phyloP scores from a whole-genome alignment of 2,329 filamentous ascomycete genomes.

The Pseudogymnoascus sp. region DNA sequence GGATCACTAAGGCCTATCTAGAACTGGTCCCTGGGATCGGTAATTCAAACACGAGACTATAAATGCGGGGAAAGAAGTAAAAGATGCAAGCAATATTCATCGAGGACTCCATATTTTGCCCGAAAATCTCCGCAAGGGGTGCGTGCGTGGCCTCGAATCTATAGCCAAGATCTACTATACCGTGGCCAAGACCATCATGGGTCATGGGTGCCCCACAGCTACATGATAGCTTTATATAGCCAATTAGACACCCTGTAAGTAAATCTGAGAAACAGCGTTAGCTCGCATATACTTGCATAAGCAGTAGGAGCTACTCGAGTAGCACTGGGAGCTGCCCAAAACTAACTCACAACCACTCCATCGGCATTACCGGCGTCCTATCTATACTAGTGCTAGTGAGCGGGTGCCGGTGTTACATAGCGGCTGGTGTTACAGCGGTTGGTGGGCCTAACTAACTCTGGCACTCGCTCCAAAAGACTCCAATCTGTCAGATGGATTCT shows the following conservation, averaged over 20 bases:
- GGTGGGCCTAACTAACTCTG: neutral
- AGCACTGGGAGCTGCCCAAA: neutral
- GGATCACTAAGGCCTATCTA: slow-evolving; percentile 3
- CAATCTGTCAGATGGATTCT: neutral
- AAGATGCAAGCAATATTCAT: neutral
- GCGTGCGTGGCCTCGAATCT: neutral
- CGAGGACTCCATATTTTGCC: neutral
- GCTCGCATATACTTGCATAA: neutral
- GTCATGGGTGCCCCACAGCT: neutral
- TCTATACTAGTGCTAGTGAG: neutral
- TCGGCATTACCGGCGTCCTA: slow-evolving; percentile 1
- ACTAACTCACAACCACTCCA: neutral
- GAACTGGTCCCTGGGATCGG: neutral
- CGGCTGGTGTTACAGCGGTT: neutral
- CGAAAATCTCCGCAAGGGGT: neutral
- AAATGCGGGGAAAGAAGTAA: slow-evolving; percentile 5
- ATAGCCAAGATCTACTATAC: neutral
- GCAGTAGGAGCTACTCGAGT: neutral
- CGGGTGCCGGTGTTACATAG: neutral
- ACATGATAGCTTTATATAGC: neutral
- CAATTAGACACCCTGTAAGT: neutral
- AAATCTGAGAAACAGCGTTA: neutral
- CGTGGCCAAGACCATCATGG: neutral
- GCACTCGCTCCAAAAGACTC: neutral
- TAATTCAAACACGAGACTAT: neutral